Percentiles rank a stretch among this genome's conserved stretches.
Conservation (phyloP, 2,329 filamentous ascomycete species). For the Ceratocystis diversiconidia region DNA sequence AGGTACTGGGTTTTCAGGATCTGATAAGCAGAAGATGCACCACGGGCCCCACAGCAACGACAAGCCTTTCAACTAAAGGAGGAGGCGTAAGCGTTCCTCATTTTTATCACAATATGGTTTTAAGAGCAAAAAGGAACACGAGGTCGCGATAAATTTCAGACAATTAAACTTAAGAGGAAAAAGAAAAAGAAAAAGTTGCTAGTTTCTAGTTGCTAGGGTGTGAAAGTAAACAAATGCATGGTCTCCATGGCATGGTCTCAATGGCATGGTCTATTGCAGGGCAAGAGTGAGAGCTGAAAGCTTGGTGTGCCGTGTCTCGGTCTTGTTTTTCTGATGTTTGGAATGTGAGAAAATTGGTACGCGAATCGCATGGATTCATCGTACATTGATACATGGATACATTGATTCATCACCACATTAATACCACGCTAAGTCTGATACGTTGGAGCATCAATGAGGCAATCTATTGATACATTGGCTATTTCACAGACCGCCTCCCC, state of each 20-base stretch:
- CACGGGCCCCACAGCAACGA: neutral
- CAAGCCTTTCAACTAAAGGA: neutral
- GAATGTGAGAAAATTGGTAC: neutral
- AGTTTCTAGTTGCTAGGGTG: neutral
- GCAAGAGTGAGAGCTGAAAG: neutral
- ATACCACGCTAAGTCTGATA: neutral
- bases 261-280: neutral
- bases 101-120: too few species aligned
- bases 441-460: neutral
- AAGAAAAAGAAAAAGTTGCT: neutral
- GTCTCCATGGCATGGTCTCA: neutral
- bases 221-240: neutral
- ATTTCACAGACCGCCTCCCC: neutral
- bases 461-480: neutral
- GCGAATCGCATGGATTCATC: neutral
- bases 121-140: too few species aligned
- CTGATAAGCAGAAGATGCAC: slow-evolving; percentile 8
- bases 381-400: neutral
- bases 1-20: slow-evolving; percentile 4
- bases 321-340: neutral
- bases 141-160: too few species aligned
- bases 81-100: neutral
- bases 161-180: neutral
- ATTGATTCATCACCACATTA: neutral
- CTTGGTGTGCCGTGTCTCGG: neutral